Base-by-base conservation (phyloP, 1,284 basidiomycete genomes). In the Naganishia sp. region DNA sequence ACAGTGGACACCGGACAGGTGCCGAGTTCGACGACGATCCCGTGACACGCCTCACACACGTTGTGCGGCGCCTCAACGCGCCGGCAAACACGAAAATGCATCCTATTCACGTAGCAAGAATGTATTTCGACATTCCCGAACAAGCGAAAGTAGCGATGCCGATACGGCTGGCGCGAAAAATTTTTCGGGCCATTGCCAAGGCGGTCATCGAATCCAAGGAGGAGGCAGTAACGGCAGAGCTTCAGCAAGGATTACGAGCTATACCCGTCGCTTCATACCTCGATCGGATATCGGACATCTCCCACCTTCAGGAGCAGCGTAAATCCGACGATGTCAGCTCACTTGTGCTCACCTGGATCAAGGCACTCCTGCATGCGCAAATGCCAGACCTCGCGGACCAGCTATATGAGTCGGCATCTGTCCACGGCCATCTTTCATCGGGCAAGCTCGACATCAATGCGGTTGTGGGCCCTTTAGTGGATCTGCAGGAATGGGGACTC, bases 361-460 rank as follows among this genome's bases (percentile, higher is more conserved):
- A 39, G 39, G 35, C 49, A 9, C 57, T 61, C 23, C 21, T 51
- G 7, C 47, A 61, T 21, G 57, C 47, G 13, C 47, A 42, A 61
- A 61, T 61, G 57, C 47, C 57, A 23, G 57, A 61, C 18, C 32
- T 41, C 25, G 57, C 57, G 57, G 57, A 61, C 42, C 21, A 25
- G 35, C 57, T 61, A 5, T 61, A 50, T 39, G 39, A 49, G 5
- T 18, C 17, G 5, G 57, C 57, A 18, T 41, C 32, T 3, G 42
- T 15, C 7, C 46, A 25, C 5, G 57, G 57, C 3, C 39, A 50
- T 32, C 25, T 61, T 6, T 50, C 21, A 5, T 50, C 57, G 35
- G 52, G 35, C 18, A 54, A 54, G 52, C 35, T 61, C 2, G 39
- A 61, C 23, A 61, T 50, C 17, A 47, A 61, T 41, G 42, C 35